A percentile compares a stretch with the other conserved stretches of the same genome.
phyloP scores from a whole-genome alignment of 2,329 filamentous ascomycete genomes.

The Phaeoacremonium minimum region DNA sequence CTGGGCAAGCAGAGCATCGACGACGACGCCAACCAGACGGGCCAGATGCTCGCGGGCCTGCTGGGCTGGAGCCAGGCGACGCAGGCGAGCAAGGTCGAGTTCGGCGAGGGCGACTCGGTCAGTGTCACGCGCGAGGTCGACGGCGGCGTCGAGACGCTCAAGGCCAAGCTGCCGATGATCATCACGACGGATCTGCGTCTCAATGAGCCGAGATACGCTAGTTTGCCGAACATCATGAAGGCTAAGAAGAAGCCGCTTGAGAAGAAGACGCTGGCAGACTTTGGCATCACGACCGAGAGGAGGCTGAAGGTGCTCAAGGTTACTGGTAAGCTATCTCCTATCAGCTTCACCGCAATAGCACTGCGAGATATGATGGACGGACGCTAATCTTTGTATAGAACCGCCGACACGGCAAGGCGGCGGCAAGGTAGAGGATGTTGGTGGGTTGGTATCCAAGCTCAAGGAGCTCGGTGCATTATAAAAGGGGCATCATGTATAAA shows the following conservation, averaged over 20 bases:
- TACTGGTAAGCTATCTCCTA: constrained; percentile 54
- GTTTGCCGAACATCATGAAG: constrained; percentile 99
- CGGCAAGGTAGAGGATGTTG: constrained; percentile 95
- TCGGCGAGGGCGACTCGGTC: constrained; percentile 65
- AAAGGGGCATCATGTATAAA: too few species aligned
- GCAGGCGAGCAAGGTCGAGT: constrained; percentile 79
- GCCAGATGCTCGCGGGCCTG: constrained; percentile 93
- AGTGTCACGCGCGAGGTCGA: constrained; percentile 90
- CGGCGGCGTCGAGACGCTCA: constrained; percentile 87
- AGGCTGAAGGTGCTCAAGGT: constrained; percentile 90
- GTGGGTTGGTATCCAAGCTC: constrained; percentile 87
- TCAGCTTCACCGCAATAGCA: too few species aligned
- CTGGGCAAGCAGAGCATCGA: constrained; percentile 98
- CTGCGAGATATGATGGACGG: background rate
- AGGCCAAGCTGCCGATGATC: constrained; percentile 81
- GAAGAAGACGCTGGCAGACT: constrained; percentile 83
- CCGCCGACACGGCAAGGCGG: constrained; percentile 84
- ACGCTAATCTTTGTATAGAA: constrained; percentile 47
- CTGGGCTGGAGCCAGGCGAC: constrained; percentile 93
- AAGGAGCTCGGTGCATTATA: constrained; percentile 94
- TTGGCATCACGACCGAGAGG: constrained; percentile 69
- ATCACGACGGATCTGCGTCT: constrained; percentile 92
- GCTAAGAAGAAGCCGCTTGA: constrained; percentile 99
- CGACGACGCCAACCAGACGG: constrained; percentile 91
- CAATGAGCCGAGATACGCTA: constrained; percentile 94